These are phyloP conservation scores for Calonectria pseudoreteaudii DNA, from an alignment of 2,329 filamentous ascomycete genomes.

Conservation along the genomic window DNA sequence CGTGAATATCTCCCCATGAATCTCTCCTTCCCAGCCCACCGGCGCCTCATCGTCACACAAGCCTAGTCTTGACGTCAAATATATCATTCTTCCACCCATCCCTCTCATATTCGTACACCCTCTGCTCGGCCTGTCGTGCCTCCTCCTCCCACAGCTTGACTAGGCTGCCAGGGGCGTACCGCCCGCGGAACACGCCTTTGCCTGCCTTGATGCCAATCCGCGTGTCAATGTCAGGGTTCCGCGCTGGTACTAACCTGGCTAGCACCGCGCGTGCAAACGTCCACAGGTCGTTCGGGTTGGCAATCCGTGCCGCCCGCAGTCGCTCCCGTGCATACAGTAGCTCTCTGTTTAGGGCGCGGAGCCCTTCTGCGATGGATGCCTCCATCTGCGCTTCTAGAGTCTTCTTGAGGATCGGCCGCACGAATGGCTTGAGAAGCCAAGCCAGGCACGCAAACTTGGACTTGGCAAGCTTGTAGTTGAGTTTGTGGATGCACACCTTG, in stretches of 20 bases:
- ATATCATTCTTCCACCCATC: constrained; percentile 87
- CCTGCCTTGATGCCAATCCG: constrained; percentile 75
- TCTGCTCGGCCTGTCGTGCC: constrained; percentile 75
- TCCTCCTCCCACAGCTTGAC: constrained; percentile 92
- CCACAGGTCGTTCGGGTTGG: constrained; percentile 79
- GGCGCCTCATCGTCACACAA: constrained; percentile 28
- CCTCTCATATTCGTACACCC: constrained; percentile 77
- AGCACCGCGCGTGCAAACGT: constrained; percentile 87
- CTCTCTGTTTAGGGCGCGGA: constrained; percentile 84
- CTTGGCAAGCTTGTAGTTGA: constrained; percentile 81
- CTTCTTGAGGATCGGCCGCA: constrained; percentile 83
- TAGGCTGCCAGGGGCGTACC: constrained; percentile 90
- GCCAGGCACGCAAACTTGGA: constrained; percentile 82
- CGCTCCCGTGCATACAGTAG: constrained; percentile 88
- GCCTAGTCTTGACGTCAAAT: constrained; percentile 69
- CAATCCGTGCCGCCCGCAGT: constrained; percentile 85
- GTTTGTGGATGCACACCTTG: constrained; percentile 85
- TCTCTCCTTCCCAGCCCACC: neutral
- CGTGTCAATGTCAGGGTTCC: constrained; percentile 82
- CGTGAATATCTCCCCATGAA: neutral
- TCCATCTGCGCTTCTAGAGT: constrained; percentile 84
- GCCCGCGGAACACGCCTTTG: constrained; percentile 77
- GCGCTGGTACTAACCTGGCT: constrained; percentile 77
- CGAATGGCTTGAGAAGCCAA: constrained; percentile 86
- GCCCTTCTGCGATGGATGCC: constrained; percentile 73